A percentile compares a stretch with the other conserved stretches of the same genome.
Evolutionary conservation across 129 eudicot genomes (phyloP).

Genomic region (Heracleum sosnowskyi): DNA sequence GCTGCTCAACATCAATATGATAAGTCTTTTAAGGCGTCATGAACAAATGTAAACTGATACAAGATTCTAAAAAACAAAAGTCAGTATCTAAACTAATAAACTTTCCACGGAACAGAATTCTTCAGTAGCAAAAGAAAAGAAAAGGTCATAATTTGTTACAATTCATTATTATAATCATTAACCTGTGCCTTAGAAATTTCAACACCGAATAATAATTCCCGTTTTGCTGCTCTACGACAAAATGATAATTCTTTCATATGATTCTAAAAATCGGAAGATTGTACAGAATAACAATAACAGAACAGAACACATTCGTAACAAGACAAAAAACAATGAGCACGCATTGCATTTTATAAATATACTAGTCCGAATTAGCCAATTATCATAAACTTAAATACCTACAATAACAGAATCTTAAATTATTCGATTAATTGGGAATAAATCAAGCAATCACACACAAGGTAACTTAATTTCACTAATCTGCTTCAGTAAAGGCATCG

Average conservation of each 20-base stretch:
- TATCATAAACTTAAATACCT: neutral
- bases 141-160: neutral
- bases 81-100: neutral
- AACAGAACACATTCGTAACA: too few species aligned
- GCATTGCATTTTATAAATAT: neutral
- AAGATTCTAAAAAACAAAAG: neutral
- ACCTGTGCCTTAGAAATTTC: neutral
- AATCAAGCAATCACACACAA: conserved; percentile 2
- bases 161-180: too few species aligned
- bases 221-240: neutral
- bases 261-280: neutral
- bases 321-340: neutral
- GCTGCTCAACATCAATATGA: neutral
- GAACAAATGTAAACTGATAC: neutral
- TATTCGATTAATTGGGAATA: neutral
- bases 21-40: neutral
- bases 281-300: neutral
- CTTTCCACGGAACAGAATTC: neutral
- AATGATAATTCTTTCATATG: neutral
- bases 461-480: neutral
- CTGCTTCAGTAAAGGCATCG: neutral
- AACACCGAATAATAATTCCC: neutral
- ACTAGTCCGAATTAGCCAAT: neutral
- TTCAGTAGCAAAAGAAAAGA: neutral
- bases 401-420: neutral